Evolutionary conservation across 805 yeast species (phyloP), one percentile per base, ranked within the genome.

Genomic region (Hagleromyces aurorensis): DNA sequence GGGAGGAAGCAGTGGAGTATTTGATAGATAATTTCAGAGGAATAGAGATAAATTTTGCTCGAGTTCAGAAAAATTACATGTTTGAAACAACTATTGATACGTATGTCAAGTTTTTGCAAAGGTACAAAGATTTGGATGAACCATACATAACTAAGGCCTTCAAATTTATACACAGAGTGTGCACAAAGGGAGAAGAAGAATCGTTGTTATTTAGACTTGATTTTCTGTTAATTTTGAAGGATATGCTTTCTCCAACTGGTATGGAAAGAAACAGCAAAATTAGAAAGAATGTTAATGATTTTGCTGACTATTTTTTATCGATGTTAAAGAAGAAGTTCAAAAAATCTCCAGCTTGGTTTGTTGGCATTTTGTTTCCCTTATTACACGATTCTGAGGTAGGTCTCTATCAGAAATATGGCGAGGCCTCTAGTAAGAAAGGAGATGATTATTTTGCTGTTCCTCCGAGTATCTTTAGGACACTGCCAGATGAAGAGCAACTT

Each of bases 321-420:
- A 70, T 70, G 39, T 64, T 76, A 44, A 71, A 61, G 26, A 59
- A 55, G 47, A 67, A 59, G 36, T 61, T 66, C 33, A 63, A 55
- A 13, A 65, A 51, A 43, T 68, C 76, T 38, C 87, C 70, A 27
- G 61, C 67, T 31, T 67, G 67, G 45, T 74, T 53, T 39, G 60
- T 71, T 5, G 94, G 85, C 46, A 45, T 89, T 3, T 57, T 85
- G 29, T 83, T 84, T 49, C 71, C 81, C 24, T 62, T 77, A 43
- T 39, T 62, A 37, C 71, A 50, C 55, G 73, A 62, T 46, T 58
- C 55, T 13, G 67, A 52, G 37, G 60, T 65, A 13, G 59, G 62
- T 36, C 59, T 65, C 24, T 89, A 66, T 43, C 66, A 53, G 35
- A 50, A 41, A 36, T 49, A 47, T 27, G 58, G 55, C 13, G 52